Conservation (phyloP, 257 asterid genomes). For the Solanum medicagineum region DNA sequence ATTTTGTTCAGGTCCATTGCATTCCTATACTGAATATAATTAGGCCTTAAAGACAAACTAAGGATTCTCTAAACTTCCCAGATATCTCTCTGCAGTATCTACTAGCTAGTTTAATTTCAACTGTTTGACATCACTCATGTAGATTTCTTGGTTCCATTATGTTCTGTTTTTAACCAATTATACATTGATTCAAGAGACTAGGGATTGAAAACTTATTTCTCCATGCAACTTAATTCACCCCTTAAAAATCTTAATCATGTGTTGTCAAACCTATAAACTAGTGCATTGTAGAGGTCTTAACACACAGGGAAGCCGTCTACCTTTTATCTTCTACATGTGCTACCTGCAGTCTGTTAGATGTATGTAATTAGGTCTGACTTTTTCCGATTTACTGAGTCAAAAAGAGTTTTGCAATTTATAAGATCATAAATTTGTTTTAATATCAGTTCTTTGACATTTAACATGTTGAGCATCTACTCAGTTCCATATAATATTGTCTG, state of each 20-base stretch:
- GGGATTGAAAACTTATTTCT: background rate
- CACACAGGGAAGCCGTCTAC: background rate
- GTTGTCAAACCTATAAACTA: background rate
- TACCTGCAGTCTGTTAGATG: background rate
- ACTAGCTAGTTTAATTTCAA: background rate
- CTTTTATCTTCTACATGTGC: background rate
- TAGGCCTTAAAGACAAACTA: background rate
- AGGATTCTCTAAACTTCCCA: background rate
- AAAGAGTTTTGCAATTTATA: background rate
- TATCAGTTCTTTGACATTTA: background rate
- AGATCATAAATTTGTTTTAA: background rate
- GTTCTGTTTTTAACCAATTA: background rate
- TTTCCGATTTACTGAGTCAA: background rate
- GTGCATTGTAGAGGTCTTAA: background rate
- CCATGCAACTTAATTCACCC: background rate
- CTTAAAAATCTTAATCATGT: background rate
- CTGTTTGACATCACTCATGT: background rate
- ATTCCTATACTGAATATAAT: background rate
- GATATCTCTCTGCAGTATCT: background rate
- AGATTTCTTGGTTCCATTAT: background rate
- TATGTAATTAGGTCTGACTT: background rate
- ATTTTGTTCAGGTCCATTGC: background rate
- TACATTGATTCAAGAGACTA: background rate
- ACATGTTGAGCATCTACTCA: background rate
- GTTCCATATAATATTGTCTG: background rate